These are phyloP conservation scores for Apostasia shenzhenica DNA, from an alignment of 106 monocot genomes.

Conservation along the genomic window DNA sequence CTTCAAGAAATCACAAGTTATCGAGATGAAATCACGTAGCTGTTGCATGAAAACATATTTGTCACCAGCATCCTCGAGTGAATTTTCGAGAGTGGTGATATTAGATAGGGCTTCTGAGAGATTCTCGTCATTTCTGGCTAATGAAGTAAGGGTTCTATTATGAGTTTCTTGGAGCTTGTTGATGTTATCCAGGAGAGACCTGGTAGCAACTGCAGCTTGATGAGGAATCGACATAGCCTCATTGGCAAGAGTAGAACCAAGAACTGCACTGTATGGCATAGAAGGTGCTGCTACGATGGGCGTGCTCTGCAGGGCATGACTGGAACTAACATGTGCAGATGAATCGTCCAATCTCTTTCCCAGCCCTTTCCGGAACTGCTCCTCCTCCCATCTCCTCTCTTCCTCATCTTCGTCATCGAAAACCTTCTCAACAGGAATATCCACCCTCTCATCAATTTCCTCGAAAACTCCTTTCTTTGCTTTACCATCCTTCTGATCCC, in stretches of 20 bases:
- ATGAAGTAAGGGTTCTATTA: slow-evolving; percentile 41
- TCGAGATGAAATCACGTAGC: slow-evolving; percentile 71
- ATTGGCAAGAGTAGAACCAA: slow-evolving; percentile 11
- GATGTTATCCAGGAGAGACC: slow-evolving; percentile 57
- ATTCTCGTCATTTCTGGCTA: slow-evolving; percentile 53
- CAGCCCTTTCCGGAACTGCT: slow-evolving; percentile 83
- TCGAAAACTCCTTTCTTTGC: slow-evolving; percentile 61
- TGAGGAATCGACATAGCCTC: slow-evolving; percentile 71
- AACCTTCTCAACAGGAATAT: slow-evolving; percentile 11
- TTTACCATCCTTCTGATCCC: slow-evolving; percentile 26
- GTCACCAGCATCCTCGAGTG: slow-evolving; percentile 49
- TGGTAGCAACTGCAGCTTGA: slow-evolving; percentile 57
- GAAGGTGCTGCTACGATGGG: slow-evolving; percentile 8
- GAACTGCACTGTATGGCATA: neutral
- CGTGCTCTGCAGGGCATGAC: neutral
- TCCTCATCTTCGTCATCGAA: slow-evolving; percentile 74
- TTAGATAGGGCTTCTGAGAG: slow-evolving; percentile 52
- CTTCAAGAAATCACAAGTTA: slow-evolving; percentile 82
- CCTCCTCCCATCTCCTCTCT: slow-evolving; percentile 96
- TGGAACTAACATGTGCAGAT: slow-evolving; percentile 11
- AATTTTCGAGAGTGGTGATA: slow-evolving; percentile 71
- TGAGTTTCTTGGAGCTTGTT: slow-evolving; percentile 62
- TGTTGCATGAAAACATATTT: slow-evolving; percentile 88
- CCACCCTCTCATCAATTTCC: slow-evolving; percentile 27
- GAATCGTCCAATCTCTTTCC: slow-evolving; percentile 78